Base-by-base conservation (phyloP, 208 protist species). In the Trypanosoma melophagium region DNA sequence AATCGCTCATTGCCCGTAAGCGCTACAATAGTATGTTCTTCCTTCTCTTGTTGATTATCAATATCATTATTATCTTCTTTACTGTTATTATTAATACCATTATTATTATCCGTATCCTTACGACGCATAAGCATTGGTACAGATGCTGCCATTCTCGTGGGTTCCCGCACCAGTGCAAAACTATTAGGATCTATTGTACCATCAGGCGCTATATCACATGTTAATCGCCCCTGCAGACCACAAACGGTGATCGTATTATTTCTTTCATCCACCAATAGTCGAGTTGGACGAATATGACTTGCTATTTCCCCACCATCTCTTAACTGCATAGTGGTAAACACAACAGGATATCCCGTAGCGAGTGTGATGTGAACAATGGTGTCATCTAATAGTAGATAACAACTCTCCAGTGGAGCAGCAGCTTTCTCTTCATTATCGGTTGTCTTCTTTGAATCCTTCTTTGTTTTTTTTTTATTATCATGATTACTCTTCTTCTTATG, bases 361-460 rank as follows among this genome's bases (percentile, higher is more conserved):
- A 90, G 65, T n/a, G 82, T 81, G 2, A 92, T 64, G 24, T 79
- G 86, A n/a, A 87, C 45, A 19, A 95, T 55, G 7, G 49, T 55
- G 45, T 89, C 73, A 60, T 95, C 89, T 28, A 80, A 77, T 7
- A 93, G 79, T 0, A 93, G 3, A 62, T 92, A 87, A 38, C 28
- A 93, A 53, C 38, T 58, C n/a, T n/a, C 44, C 28, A 35, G 28
- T 35, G 28, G 28, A 35, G 28, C 28, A 35, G 28, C n/a, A n/a
- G n/a, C n/a, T n/a, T n/a, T n/a, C n/a, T n/a, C n/a, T n/a, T n/a
- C n/a, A n/a, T n/a, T n/a, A n/a, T n/a, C n/a, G n/a, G n/a, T n/a
- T 35, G 28, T 35, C 5, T 5, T 35, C 28, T 7, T 35, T 35
- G n/a, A n/a, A 35, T 35, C 28, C 28, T 35, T 35, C 28, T 35